A percentile compares a stretch with the other conserved stretches of the same genome.
Evolutionary conservation across 306 rosid species (phyloP).

Genomic region (Lotus japonicus): DNA sequence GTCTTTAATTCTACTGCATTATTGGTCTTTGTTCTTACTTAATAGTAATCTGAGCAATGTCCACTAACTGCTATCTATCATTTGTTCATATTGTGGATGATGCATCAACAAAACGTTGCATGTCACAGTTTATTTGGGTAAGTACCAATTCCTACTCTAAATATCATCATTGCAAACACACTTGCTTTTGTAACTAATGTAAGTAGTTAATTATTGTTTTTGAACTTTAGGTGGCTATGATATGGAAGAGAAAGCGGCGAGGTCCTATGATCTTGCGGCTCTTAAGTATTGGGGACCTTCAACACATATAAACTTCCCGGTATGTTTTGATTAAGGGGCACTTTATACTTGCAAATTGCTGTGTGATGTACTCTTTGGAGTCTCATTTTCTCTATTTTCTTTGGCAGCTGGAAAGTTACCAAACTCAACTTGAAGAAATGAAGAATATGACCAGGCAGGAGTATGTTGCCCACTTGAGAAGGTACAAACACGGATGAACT

Average conservation of each 20-base stretch:
- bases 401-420: conserved; percentile 63
- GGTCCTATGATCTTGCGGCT: conserved; percentile 93
- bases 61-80: conserved; percentile 29
- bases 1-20: too few species aligned
- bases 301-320: conserved; percentile 79
- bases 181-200: not conserved
- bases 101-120: conserved; percentile 31
- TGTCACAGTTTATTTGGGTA: conserved; percentile 76
- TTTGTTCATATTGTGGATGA: conserved; percentile 43
- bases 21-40: not conserved
- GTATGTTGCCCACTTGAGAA: conserved; percentile 85
- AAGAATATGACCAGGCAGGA: conserved; percentile 86
- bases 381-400: not conserved
- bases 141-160: conserved; percentile 19
- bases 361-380: not conserved
- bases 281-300: conserved; percentile 93
- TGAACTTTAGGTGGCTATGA: conserved; percentile 80
- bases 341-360: not conserved
- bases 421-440: conserved; percentile 70
- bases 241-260: conserved; percentile 94
- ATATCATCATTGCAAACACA: not conserved
- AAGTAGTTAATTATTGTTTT: not conserved
- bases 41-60: conserved; percentile 24
- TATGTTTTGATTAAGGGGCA: not conserved
- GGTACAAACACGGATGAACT: too few species aligned